Evolutionary conservation across 2,329 filamentous ascomycete genomes (phyloP).

Genomic region (Beauveria sp.): DNA sequence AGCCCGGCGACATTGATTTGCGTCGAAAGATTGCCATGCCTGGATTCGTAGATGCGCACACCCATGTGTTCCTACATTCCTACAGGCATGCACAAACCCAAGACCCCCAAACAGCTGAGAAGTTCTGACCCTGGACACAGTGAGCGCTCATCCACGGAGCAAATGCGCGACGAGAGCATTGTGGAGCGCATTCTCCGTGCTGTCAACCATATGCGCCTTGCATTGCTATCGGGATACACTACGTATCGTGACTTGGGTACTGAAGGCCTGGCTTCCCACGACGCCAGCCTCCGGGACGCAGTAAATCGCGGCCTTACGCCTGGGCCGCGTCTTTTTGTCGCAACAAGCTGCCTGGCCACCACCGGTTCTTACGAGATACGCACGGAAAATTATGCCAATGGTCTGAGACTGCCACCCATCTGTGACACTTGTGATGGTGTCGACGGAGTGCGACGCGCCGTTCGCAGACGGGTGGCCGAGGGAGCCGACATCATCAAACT

Average conservation of each 20-base stretch:
- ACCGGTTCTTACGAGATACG: constrained; percentile 42
- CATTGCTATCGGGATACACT: constrained; percentile 50
- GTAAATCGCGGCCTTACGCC: constrained; percentile 46
- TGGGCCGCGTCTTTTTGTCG: constrained; percentile 48
- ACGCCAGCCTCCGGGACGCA: constrained; percentile 43
- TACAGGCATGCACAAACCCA: constrained; percentile 29
- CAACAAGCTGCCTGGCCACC: constrained; percentile 42
- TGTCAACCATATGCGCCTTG: constrained; percentile 43
- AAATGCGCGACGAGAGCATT: constrained; percentile 51
- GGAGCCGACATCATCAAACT: constrained; percentile 46
- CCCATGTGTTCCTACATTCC: constrained; percentile 48
- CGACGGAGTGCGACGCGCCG: constrained; percentile 36
- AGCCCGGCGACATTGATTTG: constrained; percentile 42
- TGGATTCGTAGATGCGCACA: constrained; percentile 47
- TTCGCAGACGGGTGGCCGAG: constrained; percentile 37
- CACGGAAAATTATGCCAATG: constrained; percentile 33
- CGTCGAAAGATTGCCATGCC: constrained; percentile 43
- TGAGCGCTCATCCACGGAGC: constrained; percentile 33
- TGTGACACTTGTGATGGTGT: constrained; percentile 41
- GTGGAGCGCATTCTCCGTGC: constrained; percentile 48
- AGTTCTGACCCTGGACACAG: constrained; percentile 16
- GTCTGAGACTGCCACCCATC: constrained; percentile 20
- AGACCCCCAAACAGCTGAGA: constrained; percentile 4
- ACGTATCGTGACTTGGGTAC: constrained; percentile 51
- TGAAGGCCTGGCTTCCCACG: constrained; percentile 41